Conservation (phyloP, 805 yeast genomes). For the Saccharomyces jurei region DNA sequence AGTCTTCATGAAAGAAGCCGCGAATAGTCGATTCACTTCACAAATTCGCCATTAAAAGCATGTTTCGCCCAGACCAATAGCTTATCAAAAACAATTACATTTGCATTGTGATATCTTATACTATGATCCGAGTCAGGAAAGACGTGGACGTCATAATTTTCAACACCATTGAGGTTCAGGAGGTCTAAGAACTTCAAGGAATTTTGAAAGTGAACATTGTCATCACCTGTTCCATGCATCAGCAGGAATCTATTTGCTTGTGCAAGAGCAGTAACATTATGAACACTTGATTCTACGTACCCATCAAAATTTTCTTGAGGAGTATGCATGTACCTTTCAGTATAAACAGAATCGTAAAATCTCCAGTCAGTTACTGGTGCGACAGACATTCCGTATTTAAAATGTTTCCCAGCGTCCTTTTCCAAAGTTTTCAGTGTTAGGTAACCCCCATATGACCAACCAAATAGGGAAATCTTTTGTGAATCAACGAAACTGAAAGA, state of each 20-base stretch:
- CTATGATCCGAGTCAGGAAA: slow-evolving; percentile 79
- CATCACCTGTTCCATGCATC: slow-evolving; percentile 97
- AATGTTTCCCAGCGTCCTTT: slow-evolving; percentile 62
- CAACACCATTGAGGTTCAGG: slow-evolving; percentile 63
- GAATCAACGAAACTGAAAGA: slow-evolving; percentile 55
- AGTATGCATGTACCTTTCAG: slow-evolving; percentile 88
- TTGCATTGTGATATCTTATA: slow-evolving; percentile 66
- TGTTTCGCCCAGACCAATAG: slow-evolving; percentile 53
- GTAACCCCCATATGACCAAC: slow-evolving; percentile 98
- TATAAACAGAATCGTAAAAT: slow-evolving; percentile 84
- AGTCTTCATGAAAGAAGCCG: neutral
- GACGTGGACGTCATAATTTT: slow-evolving; percentile 71
- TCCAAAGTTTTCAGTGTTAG: slow-evolving; percentile 86
- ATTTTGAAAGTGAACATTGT: slow-evolving; percentile 93
- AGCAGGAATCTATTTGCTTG: slow-evolving; percentile 60
- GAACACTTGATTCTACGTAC: slow-evolving; percentile 50
- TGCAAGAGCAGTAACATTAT: slow-evolving; percentile 48
- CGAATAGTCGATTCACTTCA: slow-evolving; percentile 4
- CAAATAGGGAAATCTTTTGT: slow-evolving; percentile 78
- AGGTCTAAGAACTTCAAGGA: slow-evolving; percentile 69
- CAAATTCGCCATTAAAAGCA: slow-evolving; percentile 49
- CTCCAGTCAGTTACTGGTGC: slow-evolving; percentile 97
- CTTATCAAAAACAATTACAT: slow-evolving; percentile 59
- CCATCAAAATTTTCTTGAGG: slow-evolving; percentile 64
- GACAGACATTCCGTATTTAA: slow-evolving; percentile 87